A percentile compares a stretch with the other conserved stretches of the same genome.
phyloP scores from a whole-genome alignment of 2,329 filamentous ascomycete genomes.

The Herpotrichia juniperi region DNA sequence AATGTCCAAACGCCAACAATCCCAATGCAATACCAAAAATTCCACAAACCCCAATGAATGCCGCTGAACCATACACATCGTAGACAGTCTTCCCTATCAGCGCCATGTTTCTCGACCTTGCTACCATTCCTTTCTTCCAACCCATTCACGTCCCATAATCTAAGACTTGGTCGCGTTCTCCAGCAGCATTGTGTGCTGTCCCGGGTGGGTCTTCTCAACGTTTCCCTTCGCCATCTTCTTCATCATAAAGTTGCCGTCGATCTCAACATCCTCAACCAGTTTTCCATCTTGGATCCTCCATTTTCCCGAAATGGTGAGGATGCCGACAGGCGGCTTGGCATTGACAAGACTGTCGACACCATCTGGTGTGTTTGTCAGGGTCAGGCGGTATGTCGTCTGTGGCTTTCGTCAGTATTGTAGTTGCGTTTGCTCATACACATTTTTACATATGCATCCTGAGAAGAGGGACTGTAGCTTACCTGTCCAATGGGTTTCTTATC shows the following conservation, averaged over 20 bases:
- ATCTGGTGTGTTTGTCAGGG: conserved; percentile 42
- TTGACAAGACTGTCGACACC: conserved; percentile 48
- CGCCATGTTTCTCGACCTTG: too few species aligned
- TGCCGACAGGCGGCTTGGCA: conserved; percentile 46
- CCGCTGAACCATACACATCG: too few species aligned
- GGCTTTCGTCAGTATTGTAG: conserved; percentile 1
- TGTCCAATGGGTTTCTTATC: conserved; percentile 49
- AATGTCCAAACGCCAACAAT: too few species aligned
- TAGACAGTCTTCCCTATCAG: too few species aligned
- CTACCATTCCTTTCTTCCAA: not conserved
- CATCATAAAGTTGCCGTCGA: conserved; percentile 50
- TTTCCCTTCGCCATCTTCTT: conserved; percentile 50
- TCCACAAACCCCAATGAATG: too few species aligned
- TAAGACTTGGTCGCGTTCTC: conserved; percentile 33
- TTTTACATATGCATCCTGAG: not conserved
- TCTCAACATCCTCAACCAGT: conserved; percentile 47
- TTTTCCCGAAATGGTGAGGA: conserved; percentile 45
- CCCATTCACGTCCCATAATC: not conserved
- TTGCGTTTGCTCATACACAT: too few species aligned
- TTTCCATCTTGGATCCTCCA: conserved; percentile 42
- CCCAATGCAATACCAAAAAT: too few species aligned
- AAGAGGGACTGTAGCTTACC: conserved; percentile 16
- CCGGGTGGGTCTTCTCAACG: conserved; percentile 48
- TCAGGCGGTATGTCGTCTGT: conserved; percentile 49
- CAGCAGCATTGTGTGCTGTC: conserved; percentile 43